A percentile compares a stretch with the other conserved stretches of the same genome.
phyloP scores from a whole-genome alignment of 108 stramenopile genomes.

The Cyclostephanos tholiformis region DNA sequence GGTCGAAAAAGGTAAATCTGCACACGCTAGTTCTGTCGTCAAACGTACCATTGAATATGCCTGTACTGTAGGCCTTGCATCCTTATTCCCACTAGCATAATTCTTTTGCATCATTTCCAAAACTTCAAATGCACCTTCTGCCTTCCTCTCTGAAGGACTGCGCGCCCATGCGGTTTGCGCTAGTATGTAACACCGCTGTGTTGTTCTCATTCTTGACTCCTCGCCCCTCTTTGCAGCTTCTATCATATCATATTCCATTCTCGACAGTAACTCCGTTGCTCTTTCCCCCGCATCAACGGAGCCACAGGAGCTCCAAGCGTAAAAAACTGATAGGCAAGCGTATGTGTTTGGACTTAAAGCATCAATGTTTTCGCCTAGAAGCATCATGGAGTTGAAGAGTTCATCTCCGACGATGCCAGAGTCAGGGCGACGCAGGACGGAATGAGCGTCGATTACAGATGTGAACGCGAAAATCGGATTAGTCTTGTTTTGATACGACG shows the following conservation, averaged over 20 bases:
- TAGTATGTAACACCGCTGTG: constrained; percentile 55
- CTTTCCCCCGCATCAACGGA: constrained; percentile 57
- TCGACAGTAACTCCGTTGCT: constrained; percentile 50
- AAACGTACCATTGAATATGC: constrained; percentile 57
- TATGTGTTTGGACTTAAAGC: constrained; percentile 59
- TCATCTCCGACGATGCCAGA: constrained; percentile 64
- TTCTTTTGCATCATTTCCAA: constrained; percentile 60
- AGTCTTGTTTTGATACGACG: constrained; percentile 45
- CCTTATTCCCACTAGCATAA: constrained; percentile 47
- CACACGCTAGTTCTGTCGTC: constrained; percentile 4
- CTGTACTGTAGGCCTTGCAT: constrained; percentile 48
- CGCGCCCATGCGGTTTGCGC: constrained; percentile 66
- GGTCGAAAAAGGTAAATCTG: not conserved
- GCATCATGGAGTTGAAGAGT: constrained; percentile 54
- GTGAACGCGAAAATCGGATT: constrained; percentile 62
- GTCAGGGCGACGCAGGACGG: constrained; percentile 56
- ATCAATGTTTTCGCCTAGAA: constrained; percentile 45
- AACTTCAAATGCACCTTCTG: constrained; percentile 55
- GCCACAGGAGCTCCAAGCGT: constrained; percentile 63
- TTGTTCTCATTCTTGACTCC: constrained; percentile 55
- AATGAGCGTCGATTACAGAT: constrained; percentile 72
- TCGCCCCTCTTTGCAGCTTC: constrained; percentile 32
- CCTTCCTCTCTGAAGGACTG: constrained; percentile 50
- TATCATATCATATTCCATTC: constrained; percentile 58
- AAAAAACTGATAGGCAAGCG: constrained; percentile 56